Evolutionary conservation across 2,329 filamentous ascomycete genomes (phyloP).

Genomic region (Eurotiales sp.): DNA sequence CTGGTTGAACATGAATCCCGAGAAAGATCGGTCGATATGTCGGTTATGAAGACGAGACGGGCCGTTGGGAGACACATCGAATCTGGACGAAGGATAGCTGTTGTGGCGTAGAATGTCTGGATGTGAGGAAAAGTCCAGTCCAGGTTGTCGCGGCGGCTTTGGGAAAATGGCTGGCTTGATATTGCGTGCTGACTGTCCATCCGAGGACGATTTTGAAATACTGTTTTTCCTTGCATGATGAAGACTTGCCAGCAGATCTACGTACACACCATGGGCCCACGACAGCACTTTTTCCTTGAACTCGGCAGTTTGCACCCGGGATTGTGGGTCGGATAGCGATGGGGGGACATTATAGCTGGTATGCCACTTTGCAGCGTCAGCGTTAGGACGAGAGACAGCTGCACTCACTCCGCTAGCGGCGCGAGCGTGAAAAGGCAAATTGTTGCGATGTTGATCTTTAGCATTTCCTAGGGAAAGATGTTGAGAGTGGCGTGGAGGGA

Average conservation of each 20-base stretch:
- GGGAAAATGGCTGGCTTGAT: slow-evolving; percentile 58
- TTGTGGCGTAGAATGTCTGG: slow-evolving; percentile 30
- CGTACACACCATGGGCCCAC: slow-evolving; percentile 69
- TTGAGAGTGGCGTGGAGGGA: slow-evolving; percentile 32
- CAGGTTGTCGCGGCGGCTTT: slow-evolving; percentile 57
- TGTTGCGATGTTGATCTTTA: slow-evolving; percentile 22
- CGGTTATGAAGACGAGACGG: background rate
- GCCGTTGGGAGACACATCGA: slow-evolving; percentile 26
- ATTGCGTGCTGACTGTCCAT: slow-evolving; percentile 41
- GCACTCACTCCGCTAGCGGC: slow-evolving; percentile 19
- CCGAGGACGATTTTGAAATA: slow-evolving; percentile 44
- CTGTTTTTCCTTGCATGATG: slow-evolving; percentile 50
- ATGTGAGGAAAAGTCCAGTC: slow-evolving; percentile 45
- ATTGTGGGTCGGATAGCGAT: slow-evolving; percentile 16
- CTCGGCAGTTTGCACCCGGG: slow-evolving; percentile 38
- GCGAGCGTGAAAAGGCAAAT: slow-evolving; percentile 27
- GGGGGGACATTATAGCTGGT: slow-evolving; percentile 19
- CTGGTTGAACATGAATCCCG: slow-evolving; percentile 8
- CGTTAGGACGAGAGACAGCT: slow-evolving; percentile 18
- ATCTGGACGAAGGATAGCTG: slow-evolving; percentile 36
- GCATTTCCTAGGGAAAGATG: slow-evolving; percentile 28
- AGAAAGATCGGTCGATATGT: slow-evolving; percentile 4
- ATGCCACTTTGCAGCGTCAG: slow-evolving; percentile 27
- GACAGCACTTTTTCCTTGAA: slow-evolving; percentile 67
- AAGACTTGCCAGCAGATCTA: slow-evolving; percentile 64